phyloP scores from a whole-genome alignment of 2,329 filamentous ascomycete species.

The Penicillium italicum region DNA sequence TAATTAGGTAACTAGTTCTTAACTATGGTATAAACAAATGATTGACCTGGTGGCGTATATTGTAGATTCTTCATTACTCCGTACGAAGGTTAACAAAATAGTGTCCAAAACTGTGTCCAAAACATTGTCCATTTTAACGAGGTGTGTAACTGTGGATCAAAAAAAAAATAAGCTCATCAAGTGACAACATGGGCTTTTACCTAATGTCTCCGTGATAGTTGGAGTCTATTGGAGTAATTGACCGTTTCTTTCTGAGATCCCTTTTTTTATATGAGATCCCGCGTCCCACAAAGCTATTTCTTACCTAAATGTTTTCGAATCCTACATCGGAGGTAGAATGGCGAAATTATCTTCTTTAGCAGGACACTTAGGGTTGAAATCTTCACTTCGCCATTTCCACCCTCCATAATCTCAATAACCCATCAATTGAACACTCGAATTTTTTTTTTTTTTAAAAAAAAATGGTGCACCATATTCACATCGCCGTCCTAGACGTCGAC shows the following conservation, averaged over 20 bases:
- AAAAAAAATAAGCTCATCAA: conserved; percentile 23
- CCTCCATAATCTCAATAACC: background rate
- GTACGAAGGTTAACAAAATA: too few species aligned
- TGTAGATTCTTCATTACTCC: too few species aligned
- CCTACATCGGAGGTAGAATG: background rate
- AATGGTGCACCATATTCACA: conserved; percentile 26
- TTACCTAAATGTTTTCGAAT: conserved; percentile 14
- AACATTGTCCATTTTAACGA: too few species aligned
- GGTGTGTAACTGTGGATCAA: conserved; percentile 15
- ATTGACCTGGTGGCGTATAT: too few species aligned
- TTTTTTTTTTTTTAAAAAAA: too few species aligned
- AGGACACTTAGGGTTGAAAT: background rate
- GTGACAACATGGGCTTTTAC: conserved; percentile 17
- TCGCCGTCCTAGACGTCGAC: conserved; percentile 27
- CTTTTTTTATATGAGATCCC: conserved; percentile 8
- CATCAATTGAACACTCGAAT: background rate
- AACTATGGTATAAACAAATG: too few species aligned
- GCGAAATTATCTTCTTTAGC: background rate
- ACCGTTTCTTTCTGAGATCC: conserved; percentile 7
- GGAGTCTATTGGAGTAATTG: conserved; percentile 19
- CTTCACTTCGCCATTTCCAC: background rate
- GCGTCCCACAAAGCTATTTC: background rate
- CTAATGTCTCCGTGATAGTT: conserved; percentile 19
- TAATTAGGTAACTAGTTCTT: too few species aligned
- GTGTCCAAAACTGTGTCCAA: too few species aligned